These are phyloP conservation scores for Fusarium armeniacum DNA, from an alignment of 2,329 filamentous ascomycete genomes.

Conservation along the genomic window DNA sequence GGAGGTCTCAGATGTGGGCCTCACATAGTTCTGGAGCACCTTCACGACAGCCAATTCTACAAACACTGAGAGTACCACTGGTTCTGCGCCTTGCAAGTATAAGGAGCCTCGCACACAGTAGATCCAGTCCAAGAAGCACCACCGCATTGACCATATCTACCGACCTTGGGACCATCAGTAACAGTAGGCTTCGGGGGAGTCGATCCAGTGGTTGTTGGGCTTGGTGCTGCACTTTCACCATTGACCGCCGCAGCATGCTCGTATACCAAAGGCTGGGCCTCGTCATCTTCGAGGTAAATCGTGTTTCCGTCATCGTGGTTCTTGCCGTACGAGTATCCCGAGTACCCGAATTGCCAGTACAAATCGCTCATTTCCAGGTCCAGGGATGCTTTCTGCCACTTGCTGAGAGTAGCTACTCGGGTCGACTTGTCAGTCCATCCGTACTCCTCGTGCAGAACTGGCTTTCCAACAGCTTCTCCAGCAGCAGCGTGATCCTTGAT, in stretches of 20 bases:
- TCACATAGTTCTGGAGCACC: too few species aligned
- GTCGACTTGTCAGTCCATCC: constrained; percentile 60
- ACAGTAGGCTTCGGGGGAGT: constrained; percentile 26
- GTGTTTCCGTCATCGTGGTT: constrained; percentile 71
- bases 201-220: constrained; percentile 1
- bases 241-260: constrained; percentile 60
- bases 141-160: constrained; percentile 34
- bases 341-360: constrained; percentile 70
- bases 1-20: too few species aligned
- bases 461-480: constrained; percentile 59
- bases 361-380: constrained; percentile 65
- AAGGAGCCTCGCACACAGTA: constrained; percentile 20
- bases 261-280: constrained; percentile 61
- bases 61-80: constrained; percentile 42
- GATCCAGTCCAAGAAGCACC: constrained; percentile 35
- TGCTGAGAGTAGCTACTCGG: constrained; percentile 60
- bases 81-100: constrained; percentile 36
- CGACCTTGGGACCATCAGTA: constrained; percentile 21
- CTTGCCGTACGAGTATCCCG: constrained; percentile 64
- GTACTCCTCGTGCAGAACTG: constrained; percentile 60
- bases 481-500: constrained; percentile 66
- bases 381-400: constrained; percentile 65
- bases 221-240: constrained; percentile 17
- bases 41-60: background rate
- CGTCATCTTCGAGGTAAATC: constrained; percentile 65